Evolutionary conservation across 2,329 filamentous ascomycete genomes (phyloP).

Genomic region (Dendrostoma leiphaemia): DNA sequence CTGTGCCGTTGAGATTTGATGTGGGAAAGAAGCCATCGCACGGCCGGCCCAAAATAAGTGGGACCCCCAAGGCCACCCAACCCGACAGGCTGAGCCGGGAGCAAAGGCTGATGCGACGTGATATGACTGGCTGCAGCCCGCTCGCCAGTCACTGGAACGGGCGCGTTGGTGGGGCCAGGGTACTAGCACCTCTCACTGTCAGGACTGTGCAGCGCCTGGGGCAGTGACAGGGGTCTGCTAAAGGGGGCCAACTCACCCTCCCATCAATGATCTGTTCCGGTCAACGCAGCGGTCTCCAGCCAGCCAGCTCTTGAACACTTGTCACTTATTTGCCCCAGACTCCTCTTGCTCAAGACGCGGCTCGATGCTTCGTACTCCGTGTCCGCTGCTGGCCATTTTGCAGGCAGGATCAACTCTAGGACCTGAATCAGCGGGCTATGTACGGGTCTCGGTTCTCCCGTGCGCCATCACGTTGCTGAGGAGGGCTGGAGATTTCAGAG

Average conservation of each 20-base stretch:
- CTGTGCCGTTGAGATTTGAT: slow-evolving; percentile 20
- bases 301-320: background rate
- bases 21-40: slow-evolving; percentile 20
- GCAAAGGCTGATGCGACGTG: slow-evolving; percentile 9
- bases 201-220: no score
- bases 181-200: background rate
- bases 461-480: background rate
- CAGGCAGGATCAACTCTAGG: no score
- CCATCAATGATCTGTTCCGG: no score
- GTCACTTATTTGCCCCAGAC: background rate
- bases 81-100: background rate
- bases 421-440: no score
- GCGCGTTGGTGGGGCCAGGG: slow-evolving; percentile 14
- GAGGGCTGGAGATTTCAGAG: background rate
- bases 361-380: no score
- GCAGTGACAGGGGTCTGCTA: background rate
- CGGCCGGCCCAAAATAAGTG: slow-evolving; percentile 17
- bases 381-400: background rate
- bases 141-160: slow-evolving; percentile 17
- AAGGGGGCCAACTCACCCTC: background rate
- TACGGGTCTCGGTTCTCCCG: slow-evolving; percentile 2
- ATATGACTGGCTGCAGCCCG: slow-evolving; percentile 12
- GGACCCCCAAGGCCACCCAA: slow-evolving; percentile 2
- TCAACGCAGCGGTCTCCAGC: no score
- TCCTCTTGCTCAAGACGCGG: no score